Percentiles rank a stretch among this genome's conserved stretches.
Evolutionary conservation across 1,284 basidiomycete genomes (phyloP).

Genomic region (Puccinia triticina): DNA sequence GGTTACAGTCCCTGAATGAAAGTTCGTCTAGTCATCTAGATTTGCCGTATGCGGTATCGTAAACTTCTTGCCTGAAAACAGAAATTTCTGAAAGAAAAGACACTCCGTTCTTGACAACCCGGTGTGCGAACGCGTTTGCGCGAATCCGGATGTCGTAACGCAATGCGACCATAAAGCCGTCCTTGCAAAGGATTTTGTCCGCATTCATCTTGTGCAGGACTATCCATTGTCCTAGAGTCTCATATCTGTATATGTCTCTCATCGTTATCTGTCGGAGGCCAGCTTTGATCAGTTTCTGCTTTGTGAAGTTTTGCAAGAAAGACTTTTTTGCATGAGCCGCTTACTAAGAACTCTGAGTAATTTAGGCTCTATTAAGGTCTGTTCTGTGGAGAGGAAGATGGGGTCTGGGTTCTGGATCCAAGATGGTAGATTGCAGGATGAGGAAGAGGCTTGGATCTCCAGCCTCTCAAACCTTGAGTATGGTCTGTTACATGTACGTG

Average conservation of each 20-base stretch:
- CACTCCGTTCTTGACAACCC: background rate
- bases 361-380: slow-evolving; percentile 1
- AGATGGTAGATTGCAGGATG: too few species aligned
- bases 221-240: background rate
- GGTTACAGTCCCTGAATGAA: background rate
- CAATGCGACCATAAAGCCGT: too few species aligned
- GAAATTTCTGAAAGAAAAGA: too few species aligned
- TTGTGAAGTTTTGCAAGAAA: background rate
- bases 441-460: too few species aligned
- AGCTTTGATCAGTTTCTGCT: background rate
- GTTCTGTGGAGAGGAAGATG: too few species aligned
- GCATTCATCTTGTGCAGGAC: too few species aligned
- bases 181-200: too few species aligned
- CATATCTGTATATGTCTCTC: background rate
- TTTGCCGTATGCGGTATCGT: background rate
- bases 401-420: too few species aligned
- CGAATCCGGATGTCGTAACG: slow-evolving; percentile 2
- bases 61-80: too few species aligned
- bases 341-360: background rate
- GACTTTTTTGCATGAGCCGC: background rate
- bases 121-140: background rate
- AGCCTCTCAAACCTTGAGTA: too few species aligned
- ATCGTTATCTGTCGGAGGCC: background rate
- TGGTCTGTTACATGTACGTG: too few species aligned
- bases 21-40: background rate